phyloP scores from a whole-genome alignment of 257 asterid genomes.

The Petunia secreta region DNA sequence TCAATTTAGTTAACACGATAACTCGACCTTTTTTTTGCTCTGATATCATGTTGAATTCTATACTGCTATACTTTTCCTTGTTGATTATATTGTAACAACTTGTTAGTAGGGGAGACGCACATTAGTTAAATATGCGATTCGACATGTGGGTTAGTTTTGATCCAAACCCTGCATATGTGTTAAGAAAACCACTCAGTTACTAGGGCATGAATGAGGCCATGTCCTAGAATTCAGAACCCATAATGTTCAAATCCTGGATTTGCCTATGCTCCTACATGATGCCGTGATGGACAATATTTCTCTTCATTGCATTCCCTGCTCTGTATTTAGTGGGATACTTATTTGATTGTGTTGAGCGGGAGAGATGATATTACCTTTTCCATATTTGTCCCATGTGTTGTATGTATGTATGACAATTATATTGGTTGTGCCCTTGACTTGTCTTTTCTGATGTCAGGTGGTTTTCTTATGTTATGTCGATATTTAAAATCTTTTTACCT shows the following conservation, averaged over 20 bases:
- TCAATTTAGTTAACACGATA: too few species aligned
- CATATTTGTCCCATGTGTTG: neutral
- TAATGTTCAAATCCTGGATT: too few species aligned
- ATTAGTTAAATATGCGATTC: neutral
- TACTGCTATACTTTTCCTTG: neutral
- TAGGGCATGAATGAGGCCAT: too few species aligned
- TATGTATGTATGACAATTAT: neutral
- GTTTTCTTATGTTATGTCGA: neutral
- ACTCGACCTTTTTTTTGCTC: too few species aligned
- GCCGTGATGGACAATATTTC: neutral
- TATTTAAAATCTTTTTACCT: neutral
- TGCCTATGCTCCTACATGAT: neutral
- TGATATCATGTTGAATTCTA: too few species aligned
- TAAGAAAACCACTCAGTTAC: too few species aligned
- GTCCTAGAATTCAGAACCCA: too few species aligned
- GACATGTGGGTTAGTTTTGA: too few species aligned
- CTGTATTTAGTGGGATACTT: too few species aligned
- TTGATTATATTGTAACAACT: neutral
- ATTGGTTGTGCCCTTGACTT: neutral
- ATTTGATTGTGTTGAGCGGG: too few species aligned
- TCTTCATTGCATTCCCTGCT: too few species aligned
- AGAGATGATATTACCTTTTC: neutral
- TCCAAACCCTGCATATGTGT: too few species aligned
- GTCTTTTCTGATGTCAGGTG: neutral
- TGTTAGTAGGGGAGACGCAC: neutral